Evolutionary conservation across 1,284 basidiomycete species (phyloP), one percentile per base, ranked within the genome.

Genomic region (Amylostereum areolatum): DNA sequence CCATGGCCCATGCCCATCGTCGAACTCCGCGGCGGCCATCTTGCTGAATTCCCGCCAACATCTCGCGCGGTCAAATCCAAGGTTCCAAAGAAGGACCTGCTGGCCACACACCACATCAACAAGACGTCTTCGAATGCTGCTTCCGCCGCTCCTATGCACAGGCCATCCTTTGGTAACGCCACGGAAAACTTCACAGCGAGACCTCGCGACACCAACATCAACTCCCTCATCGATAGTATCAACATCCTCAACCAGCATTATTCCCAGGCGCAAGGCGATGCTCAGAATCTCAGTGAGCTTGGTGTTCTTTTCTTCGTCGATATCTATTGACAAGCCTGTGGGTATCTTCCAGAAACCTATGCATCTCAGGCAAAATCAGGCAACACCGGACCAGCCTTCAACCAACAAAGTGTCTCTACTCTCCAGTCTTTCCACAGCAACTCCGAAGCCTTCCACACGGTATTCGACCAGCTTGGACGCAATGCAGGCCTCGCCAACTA

Each of bases 401-500:
- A 72, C 52, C 64, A 70, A 46, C 59, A 70, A 44, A 70, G 66
- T 36, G 59, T 61, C 8, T 53, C 62, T 35, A 62, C 66, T 35
- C 55, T 78, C n/a, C 62, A 62, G 7, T 62, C 57, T 7, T 81
- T 74, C 58, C 62, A 70, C 39, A 54, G 53, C 31, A 71, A 71
- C 55, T 57, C 77, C 42, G 55, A 57, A 3, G 66, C 60, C 10
- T 70, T 77, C 53, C 64, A 71, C 50, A 57, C 48, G 43, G 56
- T 64, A 41, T 64, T 78, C 33, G 62, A 50, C 7, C 57, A 67
- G 34, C 62, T 74, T 11, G 65, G 60, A 24, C 60, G 67, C 7
- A 70, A 75, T 56, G 77, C 76, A 50, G 80, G 81, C 11, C 66
- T 79, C 33, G 73, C 66, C n/a, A 70, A 77, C 64, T 81, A 78